Percentiles rank a stretch among this genome's conserved stretches.
Evolutionary conservation across 2,329 filamentous ascomycete genomes (phyloP).

Genomic region (Cercospora sesami): DNA sequence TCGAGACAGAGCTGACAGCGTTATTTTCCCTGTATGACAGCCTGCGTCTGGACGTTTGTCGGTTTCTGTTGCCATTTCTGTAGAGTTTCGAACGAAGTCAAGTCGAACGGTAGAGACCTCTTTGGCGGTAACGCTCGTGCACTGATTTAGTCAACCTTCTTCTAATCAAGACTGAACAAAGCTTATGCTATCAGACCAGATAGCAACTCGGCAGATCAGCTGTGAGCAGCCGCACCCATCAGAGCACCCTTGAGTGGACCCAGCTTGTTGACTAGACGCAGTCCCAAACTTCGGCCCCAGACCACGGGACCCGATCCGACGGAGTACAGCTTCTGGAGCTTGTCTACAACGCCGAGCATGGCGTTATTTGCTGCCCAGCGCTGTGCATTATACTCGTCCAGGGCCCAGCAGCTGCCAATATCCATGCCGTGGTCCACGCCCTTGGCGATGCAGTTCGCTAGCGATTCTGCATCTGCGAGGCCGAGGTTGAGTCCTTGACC

Average conservation of each 20-base stretch:
- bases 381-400: slow-evolving; percentile 79
- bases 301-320: slow-evolving; percentile 77
- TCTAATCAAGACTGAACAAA: not conserved
- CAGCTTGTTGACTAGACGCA: slow-evolving; percentile 73
- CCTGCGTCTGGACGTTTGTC: not conserved
- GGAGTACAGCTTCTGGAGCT: slow-evolving; percentile 90
- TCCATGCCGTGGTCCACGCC: slow-evolving; percentile 84
- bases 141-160: no score
- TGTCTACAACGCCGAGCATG: slow-evolving; percentile 78
- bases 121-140: no score
- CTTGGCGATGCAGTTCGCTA: slow-evolving; percentile 72
- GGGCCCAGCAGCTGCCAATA: slow-evolving; percentile 71
- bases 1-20: not conserved
- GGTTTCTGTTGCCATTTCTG: not conserved
- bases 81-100: not conserved
- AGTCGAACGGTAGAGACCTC: not conserved
- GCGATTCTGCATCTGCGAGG: slow-evolving; percentile 79
- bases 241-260: slow-evolving; percentile 77
- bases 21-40: not conserved
- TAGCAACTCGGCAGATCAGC: slow-evolving; percentile 4
- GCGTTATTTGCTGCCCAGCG: slow-evolving; percentile 78
- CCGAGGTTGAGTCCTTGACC: slow-evolving; percentile 95
- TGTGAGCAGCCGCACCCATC: slow-evolving; percentile 65
- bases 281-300: slow-evolving; percentile 72
- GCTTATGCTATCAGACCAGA: no score